Conservation (phyloP, 257 asterid genomes). For the Solanum etuberosum region DNA sequence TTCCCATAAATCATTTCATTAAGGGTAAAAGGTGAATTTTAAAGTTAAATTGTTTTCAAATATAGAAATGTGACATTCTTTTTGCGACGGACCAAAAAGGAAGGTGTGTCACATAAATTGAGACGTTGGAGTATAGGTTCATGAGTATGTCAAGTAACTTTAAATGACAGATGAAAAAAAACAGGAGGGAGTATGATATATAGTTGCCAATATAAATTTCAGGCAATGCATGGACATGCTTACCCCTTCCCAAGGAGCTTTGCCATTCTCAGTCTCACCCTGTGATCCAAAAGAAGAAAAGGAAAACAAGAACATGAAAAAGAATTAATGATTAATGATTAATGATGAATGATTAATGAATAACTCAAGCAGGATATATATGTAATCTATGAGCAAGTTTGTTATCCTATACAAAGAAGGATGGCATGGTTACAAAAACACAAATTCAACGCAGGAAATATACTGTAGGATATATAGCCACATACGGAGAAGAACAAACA, state of each 20-base stretch:
- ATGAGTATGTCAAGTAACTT: not conserved
- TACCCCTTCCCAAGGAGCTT: slow-evolving; percentile 95
- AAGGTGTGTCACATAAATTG: not conserved
- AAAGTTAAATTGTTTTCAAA: not conserved
- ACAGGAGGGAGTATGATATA: not conserved
- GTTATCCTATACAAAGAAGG: not conserved
- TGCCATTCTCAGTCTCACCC: slow-evolving; percentile 78
- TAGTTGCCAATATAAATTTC: not conserved
- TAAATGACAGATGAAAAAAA: not conserved
- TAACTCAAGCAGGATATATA: not conserved
- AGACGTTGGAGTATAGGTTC: not conserved
- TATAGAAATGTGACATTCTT: not conserved
- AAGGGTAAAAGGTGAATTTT: not conserved
- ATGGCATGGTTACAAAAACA: not conserved
- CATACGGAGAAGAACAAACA: not conserved
- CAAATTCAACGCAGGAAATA: not conserved
- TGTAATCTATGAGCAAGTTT: not conserved
- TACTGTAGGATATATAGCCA: not conserved
- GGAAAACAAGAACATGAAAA: not conserved
- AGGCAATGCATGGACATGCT: slow-evolving; percentile 9
- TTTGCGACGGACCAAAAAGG: not conserved
- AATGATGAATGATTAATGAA: not conserved
- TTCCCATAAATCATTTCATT: not conserved
- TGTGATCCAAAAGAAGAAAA: slow-evolving; percentile 16
- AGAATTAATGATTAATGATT: not conserved